Evolutionary conservation across 2,329 filamentous ascomycete species (phyloP), one percentile per base, ranked within the genome.

Genomic region (Teratosphaeria nubilosa): DNA sequence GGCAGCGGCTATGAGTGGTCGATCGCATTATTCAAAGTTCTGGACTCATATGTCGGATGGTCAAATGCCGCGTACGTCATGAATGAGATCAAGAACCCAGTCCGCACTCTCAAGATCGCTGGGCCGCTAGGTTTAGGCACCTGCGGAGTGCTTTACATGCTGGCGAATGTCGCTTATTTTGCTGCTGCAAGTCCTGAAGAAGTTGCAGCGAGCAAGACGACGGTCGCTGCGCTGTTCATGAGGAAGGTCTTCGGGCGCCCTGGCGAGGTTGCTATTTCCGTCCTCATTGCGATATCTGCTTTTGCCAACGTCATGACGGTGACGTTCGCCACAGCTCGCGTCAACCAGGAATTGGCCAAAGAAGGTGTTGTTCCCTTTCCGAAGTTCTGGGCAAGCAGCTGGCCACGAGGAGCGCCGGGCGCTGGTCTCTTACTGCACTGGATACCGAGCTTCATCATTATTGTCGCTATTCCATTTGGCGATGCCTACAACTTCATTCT

Each of bases 21-120:
- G n/a, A 87, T 82, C 1, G 84, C 86, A 0, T 73, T 88, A 0
- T 87, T 86, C 76, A 88, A 87, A 64, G 84, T 88, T 61, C 85
- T 88, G 65, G 88, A 85, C 80, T 84, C 80, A 60, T 88, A 84
- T 65, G 80, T 86, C 63, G 85, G 85, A 25, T 86, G 85, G 76
- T 30, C 32, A 41, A 87, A 86, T 69, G 84, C 83, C 68, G 86
- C 86, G 73, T 86, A 87, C 66, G 82, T 81, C 14, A 71, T 85
- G 32, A 81, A 79, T 66, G 86, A 88, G 74, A 86, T 83, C 53
- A 83, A 79, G 68, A 82, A 86, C 70, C 85, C 85, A 0, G 79
- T 84, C 5, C 77, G 77, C 25, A 88, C 85, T 0, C 77, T 88
- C 59, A 85, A 83, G 70, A 79, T 83, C 53, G 84, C 85, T n/a